Conservation (phyloP, 257 asterid species). For the Jacaranda mimosifolia region DNA sequence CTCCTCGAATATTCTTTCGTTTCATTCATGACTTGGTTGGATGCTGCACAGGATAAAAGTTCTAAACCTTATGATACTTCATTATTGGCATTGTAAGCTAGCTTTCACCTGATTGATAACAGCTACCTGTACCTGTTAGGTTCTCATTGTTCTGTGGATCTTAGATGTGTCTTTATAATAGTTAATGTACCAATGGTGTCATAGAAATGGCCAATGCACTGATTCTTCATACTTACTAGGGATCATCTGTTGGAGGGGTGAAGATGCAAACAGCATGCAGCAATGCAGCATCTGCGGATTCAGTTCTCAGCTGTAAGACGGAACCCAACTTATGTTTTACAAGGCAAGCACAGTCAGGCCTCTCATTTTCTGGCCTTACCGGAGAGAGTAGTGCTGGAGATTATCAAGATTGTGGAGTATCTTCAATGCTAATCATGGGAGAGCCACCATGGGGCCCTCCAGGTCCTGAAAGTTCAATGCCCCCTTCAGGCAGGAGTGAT, state of each 20-base stretch:
- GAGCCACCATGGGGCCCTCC: constrained; percentile 78
- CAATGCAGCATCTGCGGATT: constrained; percentile 84
- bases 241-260: constrained; percentile 56
- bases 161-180: background rate
- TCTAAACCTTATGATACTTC: constrained; percentile 14
- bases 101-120: background rate
- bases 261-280: constrained; percentile 78
- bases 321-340: constrained; percentile 72
- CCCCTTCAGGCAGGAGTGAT: constrained; percentile 70
- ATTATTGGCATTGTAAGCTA: background rate
- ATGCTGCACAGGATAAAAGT: background rate
- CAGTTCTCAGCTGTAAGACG: constrained; percentile 79
- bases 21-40: background rate
- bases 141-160: background rate
- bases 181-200: constrained; percentile 2
- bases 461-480: constrained; percentile 66
- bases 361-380: constrained; percentile 77
- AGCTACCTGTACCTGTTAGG: background rate
- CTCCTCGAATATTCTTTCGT: background rate
- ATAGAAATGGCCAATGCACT: constrained; percentile 1
- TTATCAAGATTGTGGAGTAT: constrained; percentile 73
- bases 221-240: constrained; percentile 47
- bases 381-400: constrained; percentile 77
- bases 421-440: constrained; percentile 63
- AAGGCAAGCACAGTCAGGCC: constrained; percentile 59